Percentiles rank a stretch among this genome's conserved stretches.
phyloP scores from a whole-genome alignment of 1,284 basidiomycete species.

The Cryptococcus hybrid region DNA sequence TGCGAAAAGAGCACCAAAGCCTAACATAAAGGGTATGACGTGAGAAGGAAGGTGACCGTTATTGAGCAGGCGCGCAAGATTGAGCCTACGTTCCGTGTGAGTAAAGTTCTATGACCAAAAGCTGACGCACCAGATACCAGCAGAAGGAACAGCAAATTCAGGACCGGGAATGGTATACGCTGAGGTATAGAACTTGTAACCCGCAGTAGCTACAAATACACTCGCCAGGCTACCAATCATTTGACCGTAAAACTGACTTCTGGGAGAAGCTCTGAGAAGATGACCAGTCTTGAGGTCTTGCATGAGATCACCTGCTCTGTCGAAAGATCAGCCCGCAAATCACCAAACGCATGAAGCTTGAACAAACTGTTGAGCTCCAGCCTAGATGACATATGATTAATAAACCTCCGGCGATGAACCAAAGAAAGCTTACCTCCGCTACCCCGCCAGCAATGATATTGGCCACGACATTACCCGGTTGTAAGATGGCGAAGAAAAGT shows the following conservation, averaged over 20 bases:
- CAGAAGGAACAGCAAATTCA: constrained; percentile 89
- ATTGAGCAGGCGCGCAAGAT: constrained; percentile 78
- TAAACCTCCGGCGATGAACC: neutral
- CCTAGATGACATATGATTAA: constrained; percentile 40
- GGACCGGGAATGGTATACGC: constrained; percentile 77
- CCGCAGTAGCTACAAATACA: constrained; percentile 82
- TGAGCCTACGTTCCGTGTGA: constrained; percentile 61
- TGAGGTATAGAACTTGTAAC: constrained; percentile 80
- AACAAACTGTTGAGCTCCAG: constrained; percentile 81
- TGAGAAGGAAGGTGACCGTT: constrained; percentile 78
- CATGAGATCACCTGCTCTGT: constrained; percentile 93
- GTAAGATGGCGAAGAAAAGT: constrained; percentile 87
- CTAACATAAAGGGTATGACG: constrained; percentile 74
- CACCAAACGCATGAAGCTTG: constrained; percentile 35
- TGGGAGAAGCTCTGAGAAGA: constrained; percentile 77
- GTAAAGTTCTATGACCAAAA: neutral
- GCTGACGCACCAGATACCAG: constrained; percentile 60
- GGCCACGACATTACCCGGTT: constrained; percentile 90
- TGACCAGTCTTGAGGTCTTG: constrained; percentile 97
- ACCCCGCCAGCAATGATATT: constrained; percentile 97
- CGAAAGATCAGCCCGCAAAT: neutral
- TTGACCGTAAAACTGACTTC: constrained; percentile 85
- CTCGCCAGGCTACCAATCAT: constrained; percentile 82
- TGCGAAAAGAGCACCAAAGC: constrained; percentile 66
- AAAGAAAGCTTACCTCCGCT: constrained; percentile 59